phyloP scores from a whole-genome alignment of 2,329 filamentous ascomycete species.

The Podosphaera aphanis region DNA sequence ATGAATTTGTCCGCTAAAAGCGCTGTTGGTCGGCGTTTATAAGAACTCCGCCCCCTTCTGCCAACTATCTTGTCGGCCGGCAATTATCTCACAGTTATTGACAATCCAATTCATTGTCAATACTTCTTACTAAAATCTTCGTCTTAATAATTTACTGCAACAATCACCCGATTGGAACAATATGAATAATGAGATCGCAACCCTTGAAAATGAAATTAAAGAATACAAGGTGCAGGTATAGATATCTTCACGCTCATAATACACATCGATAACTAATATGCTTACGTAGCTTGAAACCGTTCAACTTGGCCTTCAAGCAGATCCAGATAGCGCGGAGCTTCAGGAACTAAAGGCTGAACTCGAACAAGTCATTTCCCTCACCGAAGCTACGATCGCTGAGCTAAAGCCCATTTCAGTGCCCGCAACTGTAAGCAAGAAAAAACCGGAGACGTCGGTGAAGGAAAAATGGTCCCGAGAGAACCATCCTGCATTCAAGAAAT shows the following conservation, averaged over 20 bases:
- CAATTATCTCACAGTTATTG: too few species aligned
- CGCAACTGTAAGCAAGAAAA: conserved; percentile 18
- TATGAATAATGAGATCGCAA: conserved; percentile 14
- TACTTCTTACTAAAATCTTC: background rate
- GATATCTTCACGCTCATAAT: background rate
- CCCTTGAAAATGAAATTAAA: conserved; percentile 25
- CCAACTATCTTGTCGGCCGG: too few species aligned
- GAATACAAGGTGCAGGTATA: conserved; percentile 34
- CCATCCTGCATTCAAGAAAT: conserved; percentile 51
- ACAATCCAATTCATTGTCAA: too few species aligned
- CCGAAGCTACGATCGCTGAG: conserved; percentile 62
- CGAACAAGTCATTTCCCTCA: conserved; percentile 54
- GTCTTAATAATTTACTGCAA: background rate
- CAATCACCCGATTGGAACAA: background rate
- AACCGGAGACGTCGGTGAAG: conserved; percentile 29
- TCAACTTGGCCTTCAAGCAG: conserved; percentile 49
- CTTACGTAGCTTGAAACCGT: conserved; percentile 48
- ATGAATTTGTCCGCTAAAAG: background rate
- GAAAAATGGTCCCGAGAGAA: conserved; percentile 64
- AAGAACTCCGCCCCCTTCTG: too few species aligned
- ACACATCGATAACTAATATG: background rate
- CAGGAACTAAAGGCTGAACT: conserved; percentile 58
- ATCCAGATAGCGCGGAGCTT: conserved; percentile 60
- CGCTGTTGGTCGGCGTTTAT: too few species aligned
- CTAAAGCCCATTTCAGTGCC: conserved; percentile 33